Evolutionary conservation across 2,329 filamentous ascomycete species (phyloP), one percentile per base, ranked within the genome.

Genomic region (Bipolaris zeicola): DNA sequence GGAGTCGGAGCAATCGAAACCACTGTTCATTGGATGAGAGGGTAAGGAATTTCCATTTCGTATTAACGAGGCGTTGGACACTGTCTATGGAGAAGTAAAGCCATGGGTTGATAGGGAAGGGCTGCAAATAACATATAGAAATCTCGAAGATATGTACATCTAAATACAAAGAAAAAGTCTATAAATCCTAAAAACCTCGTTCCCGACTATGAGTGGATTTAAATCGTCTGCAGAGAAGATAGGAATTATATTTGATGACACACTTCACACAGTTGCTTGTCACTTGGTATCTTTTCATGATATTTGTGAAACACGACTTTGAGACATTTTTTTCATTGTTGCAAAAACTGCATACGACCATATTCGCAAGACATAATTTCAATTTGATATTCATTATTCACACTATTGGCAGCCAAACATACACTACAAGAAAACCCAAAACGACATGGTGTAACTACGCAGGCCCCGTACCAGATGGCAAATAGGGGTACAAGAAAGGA

Each of bases 401-500:
- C 22, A 41, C 38, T 41, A 41, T 20, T 14, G 3, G 14, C 2
- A 41, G 6, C 20, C 6, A 6, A 11, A 24, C 18, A 41, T 24
- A n/a, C 1, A 5, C 5, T 22, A 22, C 24, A 41, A 14, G 5
- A 24, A 41, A 24, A 4, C 20, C 20, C 4, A 14, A 41, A 41
- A n/a, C 13, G 14, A n/a, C 11, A 31, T 11, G 26, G 26, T 44
- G 20, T 44, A 20, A 31, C n/a, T 33, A 44, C n/a, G 42, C 42
- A 33, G 42, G 42, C n/a, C 42, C 42, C 16, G 42, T 44, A 20
- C 42, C 42, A 1, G 42, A 44, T 10, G 51, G 51, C 7, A 53
- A 18, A 22, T 53, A 53, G 13, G 42, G 34, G 16, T 53, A 14
- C 18, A 53, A 36, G 18, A 47, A 53, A 14, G 51, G 51, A 20